These are phyloP conservation scores for Didymella glomerata DNA, from an alignment of 2,329 filamentous ascomycete genomes.

Conservation along the genomic window DNA sequence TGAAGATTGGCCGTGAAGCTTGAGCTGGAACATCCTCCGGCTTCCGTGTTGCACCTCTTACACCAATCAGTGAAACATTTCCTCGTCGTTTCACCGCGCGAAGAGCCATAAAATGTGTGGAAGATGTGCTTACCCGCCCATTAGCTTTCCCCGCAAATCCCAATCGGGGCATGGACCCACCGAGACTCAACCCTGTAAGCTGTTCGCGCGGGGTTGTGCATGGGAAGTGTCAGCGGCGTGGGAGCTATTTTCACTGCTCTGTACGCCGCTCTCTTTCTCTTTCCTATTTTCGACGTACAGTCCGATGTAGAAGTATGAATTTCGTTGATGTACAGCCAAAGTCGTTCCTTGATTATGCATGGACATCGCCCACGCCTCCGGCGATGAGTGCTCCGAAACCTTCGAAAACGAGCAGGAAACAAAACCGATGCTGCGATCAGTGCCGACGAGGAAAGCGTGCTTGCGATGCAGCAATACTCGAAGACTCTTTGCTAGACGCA, in stretches of 20 bases:
- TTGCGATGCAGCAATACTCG: constrained; percentile 54
- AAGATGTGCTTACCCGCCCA: constrained; percentile 23
- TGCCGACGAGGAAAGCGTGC: constrained; percentile 58
- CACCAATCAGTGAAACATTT: neutral
- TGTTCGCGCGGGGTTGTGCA: constrained; percentile 42
- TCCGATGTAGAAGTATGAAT: constrained; percentile 44
- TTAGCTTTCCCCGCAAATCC: constrained; percentile 43
- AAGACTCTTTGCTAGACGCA: constrained; percentile 44
- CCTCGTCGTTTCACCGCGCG: constrained; percentile 1
- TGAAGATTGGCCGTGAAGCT: neutral
- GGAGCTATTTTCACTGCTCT: constrained; percentile 23
- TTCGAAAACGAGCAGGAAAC: constrained; percentile 50
- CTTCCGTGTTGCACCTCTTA: neutral
- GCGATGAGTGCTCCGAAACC: constrained; percentile 33
- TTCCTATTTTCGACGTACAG: constrained; percentile 39
- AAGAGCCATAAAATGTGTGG: constrained; percentile 7
- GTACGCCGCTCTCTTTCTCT: constrained; percentile 31
- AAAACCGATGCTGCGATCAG: constrained; percentile 58
- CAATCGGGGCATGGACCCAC: constrained; percentile 30
- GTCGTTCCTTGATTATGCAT: constrained; percentile 50
- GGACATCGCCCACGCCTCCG: constrained; percentile 44
- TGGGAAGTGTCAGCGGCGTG: constrained; percentile 30
- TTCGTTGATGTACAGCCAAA: constrained; percentile 49
- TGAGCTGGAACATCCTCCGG: neutral
- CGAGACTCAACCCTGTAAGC: constrained; percentile 8